Conservation (phyloP, 2,329 filamentous ascomycete genomes). For the Xylariales sp. region DNA sequence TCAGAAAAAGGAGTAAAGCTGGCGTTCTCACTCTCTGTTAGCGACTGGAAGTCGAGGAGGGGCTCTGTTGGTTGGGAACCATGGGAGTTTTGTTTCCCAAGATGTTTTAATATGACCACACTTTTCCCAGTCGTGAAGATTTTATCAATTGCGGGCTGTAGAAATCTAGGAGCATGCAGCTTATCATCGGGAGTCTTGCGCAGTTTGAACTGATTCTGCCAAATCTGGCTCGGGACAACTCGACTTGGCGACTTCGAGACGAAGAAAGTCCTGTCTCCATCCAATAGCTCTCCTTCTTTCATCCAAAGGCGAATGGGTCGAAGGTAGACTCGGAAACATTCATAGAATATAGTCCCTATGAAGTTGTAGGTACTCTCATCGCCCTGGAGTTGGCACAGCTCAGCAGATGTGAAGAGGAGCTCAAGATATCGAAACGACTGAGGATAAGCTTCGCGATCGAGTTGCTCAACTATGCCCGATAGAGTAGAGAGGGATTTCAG, state of each 20-base stretch:
- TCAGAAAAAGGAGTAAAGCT: conserved; percentile 67
- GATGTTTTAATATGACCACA: conserved; percentile 73
- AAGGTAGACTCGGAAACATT: conserved; percentile 78
- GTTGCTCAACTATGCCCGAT: conserved; percentile 54
- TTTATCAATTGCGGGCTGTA: conserved; percentile 62
- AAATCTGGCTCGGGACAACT: conserved; percentile 61
- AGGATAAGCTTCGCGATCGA: conserved; percentile 43
- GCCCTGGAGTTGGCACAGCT: conserved; percentile 65
- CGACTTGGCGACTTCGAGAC: conserved; percentile 55
- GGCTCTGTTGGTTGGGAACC: conserved; percentile 32
- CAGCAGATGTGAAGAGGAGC: conserved; percentile 67
- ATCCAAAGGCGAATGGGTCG: conserved; percentile 81
- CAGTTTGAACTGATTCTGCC: conserved; percentile 71
- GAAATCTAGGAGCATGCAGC: conserved; percentile 69
- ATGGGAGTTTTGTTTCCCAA: conserved; percentile 49
- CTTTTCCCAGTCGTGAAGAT: conserved; percentile 90
- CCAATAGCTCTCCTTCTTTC: conserved; percentile 66
- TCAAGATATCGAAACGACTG: conserved; percentile 73
- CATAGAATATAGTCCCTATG: conserved; percentile 68
- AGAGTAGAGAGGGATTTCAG: conserved; percentile 56
- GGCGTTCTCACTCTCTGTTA: conserved; percentile 42
- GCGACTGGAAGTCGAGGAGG: conserved; percentile 50
- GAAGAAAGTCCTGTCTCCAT: conserved; percentile 70
- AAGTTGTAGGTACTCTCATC: conserved; percentile 57
- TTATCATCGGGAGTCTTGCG: conserved; percentile 54